Evolutionary conservation across 108 stramenopile species (phyloP), one percentile per base, ranked within the genome.

Genomic region (Pseudonitzschia multiseries): DNA sequence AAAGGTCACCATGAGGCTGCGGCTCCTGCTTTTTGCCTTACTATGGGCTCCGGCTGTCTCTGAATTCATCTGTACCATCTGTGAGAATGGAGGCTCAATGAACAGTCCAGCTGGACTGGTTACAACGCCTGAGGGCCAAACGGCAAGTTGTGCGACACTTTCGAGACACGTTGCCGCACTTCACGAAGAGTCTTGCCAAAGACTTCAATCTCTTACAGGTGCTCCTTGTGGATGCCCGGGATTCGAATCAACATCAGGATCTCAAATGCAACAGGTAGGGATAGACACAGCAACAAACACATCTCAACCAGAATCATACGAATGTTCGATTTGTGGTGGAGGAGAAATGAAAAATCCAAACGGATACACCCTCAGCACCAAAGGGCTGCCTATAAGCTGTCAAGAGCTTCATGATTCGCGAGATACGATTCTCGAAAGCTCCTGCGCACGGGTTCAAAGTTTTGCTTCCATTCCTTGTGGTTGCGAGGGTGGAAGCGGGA

Each of bases 291-390:
- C 61, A 20, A 14, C 20, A 20, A 32, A 8, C 20, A 62, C 61
- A 20, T 28, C 32, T 28, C 61, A 9, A 62, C 18, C 22, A 28
- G 61, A 54, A 6, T 21, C 4, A 14, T 21, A 21, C n/a, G 5
- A 24, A n/a, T 73, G 73, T 46, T 46, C 73, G 17, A 73, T 73
- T 54, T 73, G 73, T 36, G 64, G 31, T n/a, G 20, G 31, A 15
- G 73, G 73, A 26, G 44, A 73, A 36, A 56, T 73, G 14, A 65
- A 48, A 18, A 53, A 43, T 20, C 73, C 73, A 21, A 36, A 53
- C 36, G 64, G 51, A 13, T 28, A 28, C 14, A 62, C 62, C 18
- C 64, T 65, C 21, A 65, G 24, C 40, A 44, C 18, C 22, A 24
- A 31, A 21, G 64, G 64, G 41, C 17, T 41, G 18, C 64, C 64